These are phyloP conservation scores for Suillus fuscotomentosus DNA, from an alignment of 768 basidiomycete genomes.

Conservation along the genomic window DNA sequence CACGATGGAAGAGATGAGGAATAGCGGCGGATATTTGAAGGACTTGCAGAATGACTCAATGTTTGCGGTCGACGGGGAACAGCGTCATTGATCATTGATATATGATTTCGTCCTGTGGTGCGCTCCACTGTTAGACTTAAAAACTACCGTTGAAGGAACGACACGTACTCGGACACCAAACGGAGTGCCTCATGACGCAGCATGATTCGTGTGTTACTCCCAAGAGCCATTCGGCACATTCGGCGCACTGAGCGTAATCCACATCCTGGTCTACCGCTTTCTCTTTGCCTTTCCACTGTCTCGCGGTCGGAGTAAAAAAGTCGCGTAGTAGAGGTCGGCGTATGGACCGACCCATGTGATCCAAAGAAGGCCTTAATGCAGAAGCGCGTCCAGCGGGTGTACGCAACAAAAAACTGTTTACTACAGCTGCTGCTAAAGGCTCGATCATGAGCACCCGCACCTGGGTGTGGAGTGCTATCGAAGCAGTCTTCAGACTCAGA, in stretches of 20 bases:
- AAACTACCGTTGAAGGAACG: slow-evolving; percentile 3
- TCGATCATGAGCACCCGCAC: slow-evolving; percentile 56
- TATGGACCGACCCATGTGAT: slow-evolving; percentile 29
- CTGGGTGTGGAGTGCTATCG: slow-evolving; percentile 15
- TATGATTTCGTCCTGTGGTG: slow-evolving; percentile 31
- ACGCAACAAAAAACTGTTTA: slow-evolving; percentile 43
- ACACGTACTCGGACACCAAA: slow-evolving; percentile 50
- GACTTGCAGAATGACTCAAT: slow-evolving; percentile 10
- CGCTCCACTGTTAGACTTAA: neutral
- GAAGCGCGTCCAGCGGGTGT: slow-evolving; percentile 23
- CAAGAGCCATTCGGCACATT: slow-evolving; percentile 3
- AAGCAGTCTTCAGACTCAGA: slow-evolving; percentile 6
- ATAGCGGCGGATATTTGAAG: slow-evolving; percentile 23
- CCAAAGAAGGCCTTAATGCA: slow-evolving; percentile 27
- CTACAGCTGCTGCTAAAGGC: slow-evolving; percentile 54
- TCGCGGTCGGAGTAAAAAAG: slow-evolving; percentile 57
- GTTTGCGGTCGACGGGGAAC: slow-evolving; percentile 23
- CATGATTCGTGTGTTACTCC: slow-evolving; percentile 38
- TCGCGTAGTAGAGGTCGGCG: slow-evolving; percentile 38
- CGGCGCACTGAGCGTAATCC: slow-evolving; percentile 28
- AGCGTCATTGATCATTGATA: slow-evolving; percentile 38
- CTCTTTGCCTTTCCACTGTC: slow-evolving; percentile 54
- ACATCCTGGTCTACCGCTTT: slow-evolving; percentile 32
- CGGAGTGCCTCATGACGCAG: slow-evolving; percentile 44
- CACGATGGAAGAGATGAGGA: slow-evolving; percentile 17